These are phyloP conservation scores for Leptographium lundbergii DNA, from an alignment of 2,329 filamentous ascomycete genomes.

Conservation along the genomic window DNA sequence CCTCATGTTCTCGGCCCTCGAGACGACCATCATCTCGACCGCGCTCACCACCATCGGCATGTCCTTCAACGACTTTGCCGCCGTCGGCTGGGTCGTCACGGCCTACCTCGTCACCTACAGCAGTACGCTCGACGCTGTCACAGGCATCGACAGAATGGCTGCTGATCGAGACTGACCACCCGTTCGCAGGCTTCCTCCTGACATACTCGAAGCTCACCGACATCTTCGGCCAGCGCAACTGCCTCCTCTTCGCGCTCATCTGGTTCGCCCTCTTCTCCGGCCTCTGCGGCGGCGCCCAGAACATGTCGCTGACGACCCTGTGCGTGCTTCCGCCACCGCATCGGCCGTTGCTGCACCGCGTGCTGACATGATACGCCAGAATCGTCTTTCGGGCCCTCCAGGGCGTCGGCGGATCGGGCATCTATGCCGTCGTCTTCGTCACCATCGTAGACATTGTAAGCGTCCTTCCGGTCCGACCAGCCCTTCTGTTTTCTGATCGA, in stretches of 20 bases:
- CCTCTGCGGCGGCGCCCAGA: conserved; percentile 23
- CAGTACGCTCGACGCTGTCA: too few relatives aligned
- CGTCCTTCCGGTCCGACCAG: background rate
- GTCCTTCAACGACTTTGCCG: conserved; percentile 22
- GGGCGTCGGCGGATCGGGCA: conserved; percentile 32
- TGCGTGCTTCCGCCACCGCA: conserved; percentile 4
- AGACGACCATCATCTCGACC: conserved; percentile 39
- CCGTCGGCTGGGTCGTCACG: conserved; percentile 32
- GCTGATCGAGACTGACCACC: too few relatives aligned
- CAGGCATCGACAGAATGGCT: too few relatives aligned
- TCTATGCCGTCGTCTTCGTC: conserved; percentile 29
- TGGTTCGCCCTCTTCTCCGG: conserved; percentile 26
- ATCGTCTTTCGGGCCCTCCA: conserved; percentile 27
- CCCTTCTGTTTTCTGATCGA: background rate
- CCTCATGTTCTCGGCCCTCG: conserved; percentile 32
- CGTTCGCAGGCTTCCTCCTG: conserved; percentile 24
- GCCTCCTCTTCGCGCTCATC: conserved; percentile 18
- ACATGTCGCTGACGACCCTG: conserved; percentile 13
- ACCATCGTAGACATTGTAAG: conserved; percentile 22
- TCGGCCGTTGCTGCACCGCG: too few relatives aligned
- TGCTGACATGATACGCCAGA: conserved; percentile 7
- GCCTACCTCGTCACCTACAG: conserved; percentile 36
- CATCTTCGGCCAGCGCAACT: conserved; percentile 25
- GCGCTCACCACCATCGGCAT: conserved; percentile 32
- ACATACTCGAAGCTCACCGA: conserved; percentile 31